Evolutionary conservation across 805 yeast species (phyloP).

Genomic region (Cyberlindnera galapagoensis): DNA sequence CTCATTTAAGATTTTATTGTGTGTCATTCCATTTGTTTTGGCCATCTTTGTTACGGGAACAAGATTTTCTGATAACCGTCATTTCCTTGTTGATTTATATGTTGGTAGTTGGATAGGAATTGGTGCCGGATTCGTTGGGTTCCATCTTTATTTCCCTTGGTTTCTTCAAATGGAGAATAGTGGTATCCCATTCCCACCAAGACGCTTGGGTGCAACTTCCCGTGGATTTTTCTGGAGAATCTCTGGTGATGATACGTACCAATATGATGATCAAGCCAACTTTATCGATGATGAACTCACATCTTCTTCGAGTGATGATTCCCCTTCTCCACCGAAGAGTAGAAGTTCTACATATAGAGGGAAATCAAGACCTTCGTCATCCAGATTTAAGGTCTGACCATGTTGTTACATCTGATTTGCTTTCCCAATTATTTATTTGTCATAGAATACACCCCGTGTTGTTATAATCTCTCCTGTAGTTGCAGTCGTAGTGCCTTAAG

Average conservation of each 20-base stretch:
- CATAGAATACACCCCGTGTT: too few relatives aligned
- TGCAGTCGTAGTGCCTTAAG: too few relatives aligned
- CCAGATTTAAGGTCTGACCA: background rate
- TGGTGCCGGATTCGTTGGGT: conserved; percentile 27
- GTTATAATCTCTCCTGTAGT: too few relatives aligned
- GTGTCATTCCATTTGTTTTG: conserved; percentile 29
- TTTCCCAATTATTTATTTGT: too few relatives aligned
- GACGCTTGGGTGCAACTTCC: conserved; percentile 27
- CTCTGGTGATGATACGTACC: conserved; percentile 23
- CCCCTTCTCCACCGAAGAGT: background rate
- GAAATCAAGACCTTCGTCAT: background rate
- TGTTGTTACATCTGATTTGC: too few relatives aligned
- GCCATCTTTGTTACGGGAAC: conserved; percentile 33
- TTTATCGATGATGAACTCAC: conserved; percentile 2
- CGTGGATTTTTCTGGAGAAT: conserved; percentile 34
- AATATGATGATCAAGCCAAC: conserved; percentile 10
- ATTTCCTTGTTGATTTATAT: conserved; percentile 34
- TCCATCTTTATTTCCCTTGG: conserved; percentile 37
- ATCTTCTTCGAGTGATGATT: background rate
- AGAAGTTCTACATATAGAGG: too few relatives aligned
- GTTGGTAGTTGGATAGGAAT: conserved; percentile 35
- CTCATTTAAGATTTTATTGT: conserved; percentile 27
- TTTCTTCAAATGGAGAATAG: conserved; percentile 22
- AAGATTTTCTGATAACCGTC: conserved; percentile 43
- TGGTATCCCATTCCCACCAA: conserved; percentile 40